Conservation (phyloP, 78 protist species). For the Dictyostelium firmibasis region DNA sequence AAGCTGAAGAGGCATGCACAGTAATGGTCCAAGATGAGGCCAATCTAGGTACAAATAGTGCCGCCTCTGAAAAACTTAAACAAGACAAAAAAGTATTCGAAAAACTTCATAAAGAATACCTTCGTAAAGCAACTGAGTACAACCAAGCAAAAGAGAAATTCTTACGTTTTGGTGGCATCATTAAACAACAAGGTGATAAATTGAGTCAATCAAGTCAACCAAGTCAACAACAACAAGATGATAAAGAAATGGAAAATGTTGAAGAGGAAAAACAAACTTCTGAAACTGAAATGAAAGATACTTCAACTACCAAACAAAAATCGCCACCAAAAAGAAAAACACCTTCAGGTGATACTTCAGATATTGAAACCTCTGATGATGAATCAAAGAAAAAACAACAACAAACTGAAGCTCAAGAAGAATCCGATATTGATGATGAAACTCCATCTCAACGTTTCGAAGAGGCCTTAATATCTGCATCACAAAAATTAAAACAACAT, state of each 20-base stretch:
- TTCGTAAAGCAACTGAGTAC: neutral
- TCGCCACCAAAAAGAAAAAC: neutral
- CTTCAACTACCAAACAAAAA: neutral
- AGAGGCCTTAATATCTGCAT: neutral
- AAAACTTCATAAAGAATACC: slow-evolving; percentile 16
- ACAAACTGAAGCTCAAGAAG: neutral
- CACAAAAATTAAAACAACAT: neutral
- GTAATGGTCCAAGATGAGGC: neutral
- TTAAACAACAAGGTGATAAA: neutral
- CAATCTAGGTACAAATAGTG: neutral
- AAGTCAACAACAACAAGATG: neutral
- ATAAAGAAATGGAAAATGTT: neutral
- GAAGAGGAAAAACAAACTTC: neutral
- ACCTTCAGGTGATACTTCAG: neutral
- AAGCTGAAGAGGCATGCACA: slow-evolving; percentile 23
- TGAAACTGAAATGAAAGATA: neutral
- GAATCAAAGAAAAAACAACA: neutral
- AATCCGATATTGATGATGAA: neutral
- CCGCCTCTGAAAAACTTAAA: neutral
- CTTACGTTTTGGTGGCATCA: slow-evolving; percentile 31
- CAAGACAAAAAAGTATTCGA: neutral
- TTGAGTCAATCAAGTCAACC: neutral
- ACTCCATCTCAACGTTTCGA: slow-evolving; percentile 10
- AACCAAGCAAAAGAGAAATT: slow-evolving; percentile 12
- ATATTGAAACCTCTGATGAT: slow-evolving; percentile 13